Base-by-base conservation (phyloP, 805 yeast species). In the Cyberlindnera galapagoensis region DNA sequence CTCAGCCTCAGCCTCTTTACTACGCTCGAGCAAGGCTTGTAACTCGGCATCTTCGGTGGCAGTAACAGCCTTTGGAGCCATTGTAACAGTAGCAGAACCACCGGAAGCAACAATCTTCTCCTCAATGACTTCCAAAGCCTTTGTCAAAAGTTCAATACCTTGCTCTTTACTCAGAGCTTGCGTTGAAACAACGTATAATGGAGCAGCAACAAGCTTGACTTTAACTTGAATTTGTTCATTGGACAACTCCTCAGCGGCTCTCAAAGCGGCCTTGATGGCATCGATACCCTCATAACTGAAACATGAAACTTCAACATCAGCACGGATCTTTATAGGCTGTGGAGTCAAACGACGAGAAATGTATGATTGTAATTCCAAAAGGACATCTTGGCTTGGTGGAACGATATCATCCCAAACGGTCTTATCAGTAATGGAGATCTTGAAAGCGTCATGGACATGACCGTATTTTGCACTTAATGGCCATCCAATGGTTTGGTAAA, bases 31-130 rank as follows among this genome's bases (percentile, higher is more conserved):
- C 46, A 92, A 74, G 40, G 95, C 95, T 63, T 87, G 95, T 55
- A 92, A 75, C 65, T 88, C 97, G 39, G 96, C 97, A 60, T 92
- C 98, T 60, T 92, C 98, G 39, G 92, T 84, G 40, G 95, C 97
- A 36, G 97, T 87, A 46, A 92, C 97, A 26, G 97, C 97, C 76
- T 88, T 90, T 56, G 98, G 97, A 51, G 94, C 90, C 97, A 90
- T 90, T 34, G 94, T 87, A 44, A 90, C 81, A 47, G 83, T 85
- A 59, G 95, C 81, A 37, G 76, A 73, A 55, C 98, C 98, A 33
- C 86, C 95, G 34, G 74, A 70, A 14, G 70, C 66, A 39, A 71
- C 71, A 51, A 92, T 87, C 30, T 77, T 68, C 49, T 72, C 74
- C 39, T 74, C 70, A 43, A 92, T 82, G 47, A 71, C 76, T 44